Evolutionary conservation across 1,284 basidiomycete genomes (phyloP), one percentile per base, ranked within the genome.

Genomic region (Fomes fomentarius): DNA sequence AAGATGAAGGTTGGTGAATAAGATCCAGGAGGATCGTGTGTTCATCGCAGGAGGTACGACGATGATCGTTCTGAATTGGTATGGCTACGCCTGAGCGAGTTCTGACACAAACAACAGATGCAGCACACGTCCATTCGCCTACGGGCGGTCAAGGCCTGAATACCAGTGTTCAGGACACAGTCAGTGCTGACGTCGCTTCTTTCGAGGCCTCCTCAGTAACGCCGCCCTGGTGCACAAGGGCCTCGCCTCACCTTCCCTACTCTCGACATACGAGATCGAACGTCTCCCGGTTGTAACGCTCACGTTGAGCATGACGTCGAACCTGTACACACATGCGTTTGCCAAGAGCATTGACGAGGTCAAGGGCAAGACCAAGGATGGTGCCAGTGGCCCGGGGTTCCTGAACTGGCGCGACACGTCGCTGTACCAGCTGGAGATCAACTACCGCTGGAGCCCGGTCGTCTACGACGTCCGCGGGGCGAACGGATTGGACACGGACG

Each of bases 391-490:
- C 14, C 30, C 24, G 17, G 17, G 21, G 22, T 49, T 47, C 39
- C 19, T 45, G n/a, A 19, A 41, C 30, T 55, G 55, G 55, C 31
- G 28, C 9, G 19, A 47, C 44, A 5, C 4, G 11, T 21, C 63
- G 3, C 66, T 79, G 24, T 60, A 64, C 21, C 74, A 75, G 61
- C 69, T 79, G 30, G 77, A 77, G 1, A 70, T 80, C 33, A 80
- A 79, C 62, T 80, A 76, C 54, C 71, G 78, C 19, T 74, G 75
- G 70, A 80, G 78, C 57, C 65, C 72, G 4, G 72, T 79, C 41
- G 70, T 79, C 17, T 33, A 76, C 19, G 76, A 80, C 47, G 75
- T 76, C 3, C 42, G 58, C 6, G 54, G 54, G 5, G 45, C 38
- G n/a, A 37, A 39, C n/a, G 54, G 37, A 3, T 26, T 49, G 11